These are phyloP conservation scores for Canna indica DNA, from an alignment of 176 grass and related monocot genomes.

Conservation along the genomic window DNA sequence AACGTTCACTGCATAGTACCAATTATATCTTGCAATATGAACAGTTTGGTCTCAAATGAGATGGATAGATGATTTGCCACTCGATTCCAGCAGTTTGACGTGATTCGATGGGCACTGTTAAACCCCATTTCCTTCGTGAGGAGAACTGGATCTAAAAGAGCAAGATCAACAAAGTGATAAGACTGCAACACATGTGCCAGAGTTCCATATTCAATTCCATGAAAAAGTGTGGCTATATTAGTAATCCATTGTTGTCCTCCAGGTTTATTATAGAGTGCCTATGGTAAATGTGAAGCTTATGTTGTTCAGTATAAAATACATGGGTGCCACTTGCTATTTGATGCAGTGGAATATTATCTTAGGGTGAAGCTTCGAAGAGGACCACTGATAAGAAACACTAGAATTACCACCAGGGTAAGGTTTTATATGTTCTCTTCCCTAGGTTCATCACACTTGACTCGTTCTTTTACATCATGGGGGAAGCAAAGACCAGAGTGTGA, in stretches of 20 bases:
- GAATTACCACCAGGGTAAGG: not conserved
- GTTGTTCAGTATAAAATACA: not conserved
- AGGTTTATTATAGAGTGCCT: not conserved
- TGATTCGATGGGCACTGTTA: too few species aligned
- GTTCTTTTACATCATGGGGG: not conserved
- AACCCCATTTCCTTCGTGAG: too few species aligned
- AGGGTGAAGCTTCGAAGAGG: too few species aligned
- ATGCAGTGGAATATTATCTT: too few species aligned
- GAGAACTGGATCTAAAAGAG: too few species aligned
- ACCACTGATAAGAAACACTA: not conserved
- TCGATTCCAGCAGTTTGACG: too few species aligned
- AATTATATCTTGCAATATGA: too few species aligned
- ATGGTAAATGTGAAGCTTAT: not conserved
- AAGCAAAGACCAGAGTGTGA: constrained; percentile 35
- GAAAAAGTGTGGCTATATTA: not conserved
- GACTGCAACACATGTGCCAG: not conserved
- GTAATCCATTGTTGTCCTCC: not conserved
- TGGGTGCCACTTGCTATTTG: too few species aligned
- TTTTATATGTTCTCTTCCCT: constrained; percentile 33
- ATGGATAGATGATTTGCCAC: too few species aligned
- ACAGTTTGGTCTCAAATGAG: too few species aligned
- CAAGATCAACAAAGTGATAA: not conserved
- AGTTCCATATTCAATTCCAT: not conserved
- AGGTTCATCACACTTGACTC: constrained; percentile 1
- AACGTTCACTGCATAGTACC: too few species aligned